These are phyloP conservation scores for Candida buenavistaensis DNA, from an alignment of 1,139 yeast genomes.

Conservation along the genomic window DNA sequence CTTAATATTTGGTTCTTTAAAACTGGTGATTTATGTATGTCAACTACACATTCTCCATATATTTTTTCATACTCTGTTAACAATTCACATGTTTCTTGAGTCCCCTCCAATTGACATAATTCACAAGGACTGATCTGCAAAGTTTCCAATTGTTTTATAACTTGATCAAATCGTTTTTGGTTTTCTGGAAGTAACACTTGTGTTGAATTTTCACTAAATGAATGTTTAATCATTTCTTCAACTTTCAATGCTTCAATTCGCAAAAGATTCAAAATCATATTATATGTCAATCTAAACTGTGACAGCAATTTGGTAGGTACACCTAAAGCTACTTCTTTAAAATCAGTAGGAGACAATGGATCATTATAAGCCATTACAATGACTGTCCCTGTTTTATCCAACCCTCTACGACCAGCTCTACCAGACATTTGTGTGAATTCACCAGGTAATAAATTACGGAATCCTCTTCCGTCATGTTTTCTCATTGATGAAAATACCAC, in stretches of 20 bases:
- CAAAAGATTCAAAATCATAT: slow-evolving; percentile 88
- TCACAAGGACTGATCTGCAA: slow-evolving; percentile 40
- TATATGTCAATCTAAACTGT: slow-evolving; percentile 91
- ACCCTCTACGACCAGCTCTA: slow-evolving; percentile 96
- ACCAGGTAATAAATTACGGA: slow-evolving; percentile 85
- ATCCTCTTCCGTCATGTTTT: slow-evolving; percentile 86
- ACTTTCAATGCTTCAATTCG: slow-evolving; percentile 93
- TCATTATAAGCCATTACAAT: slow-evolving; percentile 84
- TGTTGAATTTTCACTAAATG: slow-evolving; percentile 88
- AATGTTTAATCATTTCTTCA: slow-evolving; percentile 95
- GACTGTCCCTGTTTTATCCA: slow-evolving; percentile 94
- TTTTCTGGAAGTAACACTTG: slow-evolving; percentile 88
- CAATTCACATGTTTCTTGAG: slow-evolving; percentile 46
- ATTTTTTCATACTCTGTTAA: slow-evolving; percentile 45
- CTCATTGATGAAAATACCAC: slow-evolving; percentile 84
- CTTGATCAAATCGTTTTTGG: slow-evolving; percentile 58
- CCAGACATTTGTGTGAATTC: slow-evolving; percentile 99
- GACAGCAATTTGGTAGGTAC: slow-evolving; percentile 86
- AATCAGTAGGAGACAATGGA: slow-evolving; percentile 58
- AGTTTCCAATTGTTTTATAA: slow-evolving; percentile 47
- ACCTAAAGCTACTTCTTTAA: slow-evolving; percentile 83
- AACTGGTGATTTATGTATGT: slow-evolving; percentile 46
- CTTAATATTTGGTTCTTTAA: slow-evolving; percentile 46
- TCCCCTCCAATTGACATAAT: slow-evolving; percentile 35
- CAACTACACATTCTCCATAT: slow-evolving; percentile 48